Conservation (phyloP, 352 stramenopile species). For the Phytophthora uliginosa region DNA sequence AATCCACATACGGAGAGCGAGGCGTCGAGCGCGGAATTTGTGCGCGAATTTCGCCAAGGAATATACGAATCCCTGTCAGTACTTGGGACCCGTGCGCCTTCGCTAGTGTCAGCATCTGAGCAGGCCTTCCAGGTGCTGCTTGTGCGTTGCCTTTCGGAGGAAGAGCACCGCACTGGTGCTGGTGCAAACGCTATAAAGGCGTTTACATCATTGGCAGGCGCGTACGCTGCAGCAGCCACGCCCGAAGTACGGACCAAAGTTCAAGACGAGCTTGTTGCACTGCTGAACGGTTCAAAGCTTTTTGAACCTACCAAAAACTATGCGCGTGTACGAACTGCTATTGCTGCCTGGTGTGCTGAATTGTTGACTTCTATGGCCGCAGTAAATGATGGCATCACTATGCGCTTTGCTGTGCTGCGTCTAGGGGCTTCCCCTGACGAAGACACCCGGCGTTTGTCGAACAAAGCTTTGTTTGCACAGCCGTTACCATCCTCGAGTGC, state of each 20-base stretch:
- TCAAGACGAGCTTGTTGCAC: constrained; percentile 54
- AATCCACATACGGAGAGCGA: constrained; percentile 70
- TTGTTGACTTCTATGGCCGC: constrained; percentile 34
- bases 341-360: constrained; percentile 70
- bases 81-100: constrained; percentile 48
- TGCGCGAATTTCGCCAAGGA: constrained; percentile 64
- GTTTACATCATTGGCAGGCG: constrained; percentile 59
- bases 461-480: constrained; percentile 56
- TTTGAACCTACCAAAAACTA: constrained; percentile 74
- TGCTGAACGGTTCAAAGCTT: constrained; percentile 69
- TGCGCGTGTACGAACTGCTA: constrained; percentile 61
- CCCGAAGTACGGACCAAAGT: constrained; percentile 49
- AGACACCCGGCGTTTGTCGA: constrained; percentile 45
- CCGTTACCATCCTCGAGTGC: constrained; percentile 49
- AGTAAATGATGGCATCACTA: constrained; percentile 36
- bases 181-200: constrained; percentile 74
- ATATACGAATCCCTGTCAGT: constrained; percentile 71
- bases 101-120: constrained; percentile 57
- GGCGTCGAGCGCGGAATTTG: constrained; percentile 48
- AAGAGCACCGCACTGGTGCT: constrained; percentile 53
- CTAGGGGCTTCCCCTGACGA: constrained; percentile 50
- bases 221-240: constrained; percentile 46
- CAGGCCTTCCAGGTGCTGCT: constrained; percentile 84
- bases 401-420: constrained; percentile 74
- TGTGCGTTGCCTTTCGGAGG: constrained; percentile 68